phyloP scores from a whole-genome alignment of 306 rosid species.

The Lathyrus tuberosus region DNA sequence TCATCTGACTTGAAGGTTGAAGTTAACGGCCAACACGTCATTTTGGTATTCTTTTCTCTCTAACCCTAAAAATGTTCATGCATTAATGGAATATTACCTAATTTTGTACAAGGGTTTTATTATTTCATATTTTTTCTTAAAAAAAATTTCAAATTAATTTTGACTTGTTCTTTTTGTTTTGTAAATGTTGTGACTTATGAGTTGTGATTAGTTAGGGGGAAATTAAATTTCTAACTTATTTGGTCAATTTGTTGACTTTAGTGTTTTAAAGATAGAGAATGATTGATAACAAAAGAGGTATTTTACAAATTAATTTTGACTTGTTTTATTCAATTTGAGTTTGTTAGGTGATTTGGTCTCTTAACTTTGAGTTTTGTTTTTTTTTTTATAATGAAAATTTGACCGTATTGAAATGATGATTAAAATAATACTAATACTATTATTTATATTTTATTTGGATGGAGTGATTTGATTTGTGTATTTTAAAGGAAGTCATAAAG shows the following conservation, averaged over 20 bases:
- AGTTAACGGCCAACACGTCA: slow-evolving; percentile 62
- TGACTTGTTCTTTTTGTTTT: not conserved
- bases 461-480: no score
- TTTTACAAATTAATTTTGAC: not conserved
- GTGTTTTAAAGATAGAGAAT: no score
- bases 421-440: no score
- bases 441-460: no score
- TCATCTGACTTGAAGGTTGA: slow-evolving; percentile 70
- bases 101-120: no score
- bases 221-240: not conserved
- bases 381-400: no score
- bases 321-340: not conserved
- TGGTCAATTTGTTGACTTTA: not conserved
- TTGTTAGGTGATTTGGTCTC: no score
- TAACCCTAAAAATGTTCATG: not conserved
- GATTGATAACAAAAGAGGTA: no score
- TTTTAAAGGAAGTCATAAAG: not conserved
- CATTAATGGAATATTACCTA: no score
- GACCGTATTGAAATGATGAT: no score
- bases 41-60: slow-evolving; percentile 50
- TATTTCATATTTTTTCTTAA: no score
- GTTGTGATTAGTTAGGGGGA: not conserved
- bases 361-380: no score
- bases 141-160: not conserved
- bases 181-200: not conserved